Evolutionary conservation across 2,329 filamentous ascomycete genomes (phyloP).

Genomic region (Neodidymelliopsis sp.): DNA sequence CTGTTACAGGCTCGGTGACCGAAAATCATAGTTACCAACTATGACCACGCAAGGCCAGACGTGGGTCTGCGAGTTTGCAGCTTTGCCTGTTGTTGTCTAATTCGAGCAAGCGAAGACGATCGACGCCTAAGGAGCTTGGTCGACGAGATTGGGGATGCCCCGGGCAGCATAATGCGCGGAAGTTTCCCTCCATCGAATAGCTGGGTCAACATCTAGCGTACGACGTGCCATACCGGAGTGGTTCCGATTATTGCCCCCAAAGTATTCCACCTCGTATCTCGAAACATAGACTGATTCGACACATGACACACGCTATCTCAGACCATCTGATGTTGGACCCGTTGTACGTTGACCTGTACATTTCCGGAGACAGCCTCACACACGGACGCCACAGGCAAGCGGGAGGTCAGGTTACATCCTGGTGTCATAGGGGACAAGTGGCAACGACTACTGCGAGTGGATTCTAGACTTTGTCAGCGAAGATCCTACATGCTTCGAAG

Average conservation of each 20-base stretch:
- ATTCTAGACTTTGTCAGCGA: too few relatives aligned
- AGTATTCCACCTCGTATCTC: background rate
- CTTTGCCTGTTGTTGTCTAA: background rate
- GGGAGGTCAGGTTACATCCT: background rate
- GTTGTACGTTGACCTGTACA: background rate
- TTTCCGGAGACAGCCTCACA: background rate
- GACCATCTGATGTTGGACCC: background rate
- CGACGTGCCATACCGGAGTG: background rate
- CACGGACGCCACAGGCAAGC: background rate
- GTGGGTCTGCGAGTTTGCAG: background rate
- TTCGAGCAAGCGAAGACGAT: background rate
- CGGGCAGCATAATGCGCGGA: too few relatives aligned
- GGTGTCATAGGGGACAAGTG: too few relatives aligned
- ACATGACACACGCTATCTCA: background rate
- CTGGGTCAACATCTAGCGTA: background rate
- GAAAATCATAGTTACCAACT: background rate
- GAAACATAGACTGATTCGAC: background rate
- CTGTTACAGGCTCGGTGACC: conserved; percentile 9
- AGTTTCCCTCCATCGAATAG: background rate
- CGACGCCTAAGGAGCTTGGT: background rate
- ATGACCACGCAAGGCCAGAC: background rate
- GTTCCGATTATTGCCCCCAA: background rate
- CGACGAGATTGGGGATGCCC: background rate
- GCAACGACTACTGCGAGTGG: too few relatives aligned
- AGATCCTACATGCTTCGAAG: too few relatives aligned